These are phyloP conservation scores for Rhizoclosmatium sp. DNA, from an alignment of 192 early-diverging fungal species.

Conservation along the genomic window DNA sequence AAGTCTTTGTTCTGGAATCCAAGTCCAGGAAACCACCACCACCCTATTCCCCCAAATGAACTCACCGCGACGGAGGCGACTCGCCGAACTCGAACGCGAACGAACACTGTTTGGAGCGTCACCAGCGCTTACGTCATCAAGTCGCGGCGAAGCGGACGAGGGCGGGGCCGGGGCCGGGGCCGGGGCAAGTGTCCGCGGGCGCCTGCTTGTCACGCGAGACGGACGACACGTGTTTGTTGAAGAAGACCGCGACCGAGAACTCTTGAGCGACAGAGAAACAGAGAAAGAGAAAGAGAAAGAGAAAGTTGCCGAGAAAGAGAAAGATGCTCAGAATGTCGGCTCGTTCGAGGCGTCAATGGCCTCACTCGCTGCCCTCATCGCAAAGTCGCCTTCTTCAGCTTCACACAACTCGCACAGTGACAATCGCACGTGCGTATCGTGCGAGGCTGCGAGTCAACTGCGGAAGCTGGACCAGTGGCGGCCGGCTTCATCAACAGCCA, in stretches of 20 bases:
- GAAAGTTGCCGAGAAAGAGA: neutral
- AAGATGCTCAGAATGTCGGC: neutral
- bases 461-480: slow-evolving; percentile 15
- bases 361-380: slow-evolving; percentile 11
- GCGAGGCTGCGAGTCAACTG: neutral
- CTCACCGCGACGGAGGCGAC: neutral
- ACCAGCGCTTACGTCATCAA: neutral
- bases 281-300: neutral
- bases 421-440: neutral
- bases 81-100: slow-evolving; percentile 11
- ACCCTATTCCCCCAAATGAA: too few relatives aligned
- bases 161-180: neutral
- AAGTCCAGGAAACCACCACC: too few relatives aligned
- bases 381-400: neutral
- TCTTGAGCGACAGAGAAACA: neutral
- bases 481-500: neutral
- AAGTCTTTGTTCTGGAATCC: too few relatives aligned
- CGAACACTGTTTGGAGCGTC: slow-evolving; percentile 1
- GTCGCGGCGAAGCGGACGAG: neutral
- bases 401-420: neutral
- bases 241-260: neutral
- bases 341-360: slow-evolving; percentile 18
- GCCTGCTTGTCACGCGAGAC: slow-evolving; percentile 16
- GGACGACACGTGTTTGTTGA: slow-evolving; percentile 36
- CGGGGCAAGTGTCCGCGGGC: neutral